Base-by-base conservation (phyloP, 164 flowering plant species). In the Umbilicus rupestris region DNA sequence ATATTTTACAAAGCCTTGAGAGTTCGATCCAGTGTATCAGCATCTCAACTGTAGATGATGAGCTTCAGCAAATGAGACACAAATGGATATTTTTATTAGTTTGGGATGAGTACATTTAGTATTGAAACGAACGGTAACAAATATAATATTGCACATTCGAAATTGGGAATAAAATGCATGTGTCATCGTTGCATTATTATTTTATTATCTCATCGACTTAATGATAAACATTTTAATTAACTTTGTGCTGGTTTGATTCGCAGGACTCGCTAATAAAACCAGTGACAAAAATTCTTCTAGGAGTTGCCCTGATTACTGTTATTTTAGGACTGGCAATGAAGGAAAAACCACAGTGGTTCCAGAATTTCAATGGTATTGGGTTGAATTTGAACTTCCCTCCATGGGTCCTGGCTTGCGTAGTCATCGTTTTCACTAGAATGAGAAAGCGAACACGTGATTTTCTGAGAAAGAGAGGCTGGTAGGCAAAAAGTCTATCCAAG, bases 261-360 rank as follows among this genome's bases (percentile, higher is more conserved):
- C 83, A 94, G 99, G 99, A 94, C 73, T 87, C 99, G 0, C 17
- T 89, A 78, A 39, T 94, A 66, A 83, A 85, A 24, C 99, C 99
- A 2, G 73, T 94, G 37, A 84, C 99, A 50, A 91, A 73, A 77
- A 88, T 88, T 70, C 37, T 91, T 58, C 3, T 87, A 5, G 87
- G 97, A 2, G 77, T 87, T 24, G 89, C 85, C 3, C 50, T 84
- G n/a, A 69, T 81, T 24, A 78, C 82, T 46, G n/a, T 87, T 59
- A 28, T 89, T 63, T 77, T 91, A 69, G 65, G 86, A 44, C n/a
- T 91, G n/a, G 77, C 77, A 22, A 10, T 80, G 69, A 84, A 70
- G 76, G 99, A 91, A 66, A 74, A 78, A 55, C 96, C 97, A 41
- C 74, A 66, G 28, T 91, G 93, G 97, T 39, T 84, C 15, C 74